These are phyloP conservation scores for Chrysoporthe puriensis DNA, from an alignment of 2,329 filamentous ascomycete species.

Conservation along the genomic window DNA sequence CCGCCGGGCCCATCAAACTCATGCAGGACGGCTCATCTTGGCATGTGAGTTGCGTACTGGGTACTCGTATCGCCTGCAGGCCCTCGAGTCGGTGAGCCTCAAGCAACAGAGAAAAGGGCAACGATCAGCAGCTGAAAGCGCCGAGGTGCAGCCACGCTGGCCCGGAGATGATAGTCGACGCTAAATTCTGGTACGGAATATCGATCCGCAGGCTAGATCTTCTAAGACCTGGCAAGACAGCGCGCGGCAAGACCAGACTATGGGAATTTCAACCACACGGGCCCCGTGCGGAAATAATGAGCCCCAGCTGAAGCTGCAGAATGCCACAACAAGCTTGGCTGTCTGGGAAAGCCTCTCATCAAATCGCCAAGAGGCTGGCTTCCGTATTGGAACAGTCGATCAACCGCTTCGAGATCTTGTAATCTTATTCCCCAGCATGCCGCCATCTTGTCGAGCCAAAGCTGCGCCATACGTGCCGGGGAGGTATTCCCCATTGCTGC, in stretches of 20 bases:
- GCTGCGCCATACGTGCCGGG: background rate
- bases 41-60: background rate
- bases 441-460: background rate
- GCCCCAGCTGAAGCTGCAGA: background rate
- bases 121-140: slow-evolving; percentile 7
- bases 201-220: background rate
- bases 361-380: background rate
- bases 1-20: slow-evolving; percentile 3
- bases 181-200: background rate
- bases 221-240: background rate
- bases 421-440: background rate
- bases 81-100: slow-evolving; percentile 2
- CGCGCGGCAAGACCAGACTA: background rate
- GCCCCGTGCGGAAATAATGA: slow-evolving; percentile 8
- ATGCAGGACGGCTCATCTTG: background rate
- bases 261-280: background rate
- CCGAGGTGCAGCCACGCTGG: background rate
- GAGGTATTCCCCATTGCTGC: background rate
- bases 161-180: too few species aligned
- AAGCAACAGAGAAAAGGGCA: background rate
- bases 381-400: slow-evolving; percentile 10
- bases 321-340: background rate
- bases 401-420: slow-evolving; percentile 2
- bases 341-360: background rate
- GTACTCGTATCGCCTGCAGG: slow-evolving; percentile 10